Percentiles rank a stretch among this genome's conserved stretches.
phyloP scores from a whole-genome alignment of 306 rosid species.

The Cucurbita ficifolia region DNA sequence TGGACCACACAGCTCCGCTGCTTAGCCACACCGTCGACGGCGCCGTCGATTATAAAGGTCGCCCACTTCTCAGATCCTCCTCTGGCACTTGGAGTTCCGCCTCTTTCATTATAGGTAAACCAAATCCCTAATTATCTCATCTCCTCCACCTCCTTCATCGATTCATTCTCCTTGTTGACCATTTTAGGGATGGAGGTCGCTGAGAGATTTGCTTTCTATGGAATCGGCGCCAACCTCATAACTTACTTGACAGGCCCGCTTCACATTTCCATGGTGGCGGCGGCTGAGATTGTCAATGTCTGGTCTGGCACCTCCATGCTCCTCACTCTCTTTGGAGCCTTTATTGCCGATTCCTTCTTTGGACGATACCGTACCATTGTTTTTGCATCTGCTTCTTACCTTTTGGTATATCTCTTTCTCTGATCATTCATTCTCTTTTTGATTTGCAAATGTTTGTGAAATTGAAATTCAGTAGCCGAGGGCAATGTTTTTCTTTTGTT shows the following conservation, averaged over 20 bases:
- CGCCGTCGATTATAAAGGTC: conserved; percentile 19
- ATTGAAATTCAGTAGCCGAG: too few species aligned
- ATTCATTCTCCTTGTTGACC: not conserved
- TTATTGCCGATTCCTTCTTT: conserved; percentile 28
- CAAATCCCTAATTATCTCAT: not conserved
- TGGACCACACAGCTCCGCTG: not conserved
- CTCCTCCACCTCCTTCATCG: not conserved
- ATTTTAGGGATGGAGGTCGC: conserved; percentile 27
- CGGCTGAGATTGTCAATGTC: conserved; percentile 25
- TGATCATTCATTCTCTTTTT: not conserved
- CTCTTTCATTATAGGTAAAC: conserved; percentile 22
- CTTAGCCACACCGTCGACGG: conserved; percentile 13
- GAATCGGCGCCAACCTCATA: conserved; percentile 23
- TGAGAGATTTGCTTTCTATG: conserved; percentile 31
- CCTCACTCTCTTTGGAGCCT: conserved; percentile 26
- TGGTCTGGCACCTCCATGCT: conserved; percentile 25
- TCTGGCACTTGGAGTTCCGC: conserved; percentile 36
- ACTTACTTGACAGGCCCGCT: conserved; percentile 23
- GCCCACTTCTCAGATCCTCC: conserved; percentile 2
- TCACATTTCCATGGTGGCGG: conserved; percentile 20
- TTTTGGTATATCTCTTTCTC: conserved; percentile 17
- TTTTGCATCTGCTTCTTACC: conserved; percentile 16
- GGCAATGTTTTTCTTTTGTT: too few species aligned
- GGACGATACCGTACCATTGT: conserved; percentile 28
- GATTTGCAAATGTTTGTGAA: not conserved